Conservation (phyloP, 805 yeast genomes). For the Nematodospora valgi region DNA sequence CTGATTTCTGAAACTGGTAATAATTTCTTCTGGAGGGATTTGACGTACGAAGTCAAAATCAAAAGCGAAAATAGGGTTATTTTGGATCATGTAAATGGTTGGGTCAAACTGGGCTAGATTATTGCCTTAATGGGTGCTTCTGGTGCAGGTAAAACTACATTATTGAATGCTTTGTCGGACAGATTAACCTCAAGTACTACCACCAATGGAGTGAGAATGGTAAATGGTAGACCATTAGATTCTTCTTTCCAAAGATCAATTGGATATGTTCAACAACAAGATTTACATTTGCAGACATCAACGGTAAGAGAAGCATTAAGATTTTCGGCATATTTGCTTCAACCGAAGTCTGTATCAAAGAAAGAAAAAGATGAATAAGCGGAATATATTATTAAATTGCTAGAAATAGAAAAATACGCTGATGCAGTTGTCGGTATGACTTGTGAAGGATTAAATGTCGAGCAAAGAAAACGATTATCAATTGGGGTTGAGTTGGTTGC, state of each 20-base stretch:
- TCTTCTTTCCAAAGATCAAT: slow-evolving; percentile 69
- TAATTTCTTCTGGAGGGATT: slow-evolving; percentile 38
- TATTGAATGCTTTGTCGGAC: slow-evolving; percentile 66
- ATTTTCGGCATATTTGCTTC: slow-evolving; percentile 70
- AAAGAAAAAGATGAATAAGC: slow-evolving; percentile 64
- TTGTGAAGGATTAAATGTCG: slow-evolving; percentile 53
- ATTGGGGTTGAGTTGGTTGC: slow-evolving; percentile 37
- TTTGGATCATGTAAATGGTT: slow-evolving; percentile 45
- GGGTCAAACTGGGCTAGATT: slow-evolving; percentile 77
- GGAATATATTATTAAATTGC: slow-evolving; percentile 58
- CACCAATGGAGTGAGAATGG: slow-evolving; percentile 52
- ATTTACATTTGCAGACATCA: slow-evolving; percentile 61
- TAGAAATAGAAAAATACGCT: slow-evolving; percentile 66
- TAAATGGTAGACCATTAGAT: slow-evolving; percentile 62
- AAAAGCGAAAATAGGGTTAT: slow-evolving; percentile 35
- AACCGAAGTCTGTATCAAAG: slow-evolving; percentile 52
- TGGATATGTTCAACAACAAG: slow-evolving; percentile 80
- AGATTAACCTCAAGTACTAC: slow-evolving; percentile 71
- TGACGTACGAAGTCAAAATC: slow-evolving; percentile 32
- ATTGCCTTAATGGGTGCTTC: slow-evolving; percentile 83
- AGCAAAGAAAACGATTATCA: slow-evolving; percentile 31
- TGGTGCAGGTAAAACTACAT: slow-evolving; percentile 81
- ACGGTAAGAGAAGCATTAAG: slow-evolving; percentile 72
- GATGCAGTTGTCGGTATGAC: slow-evolving; percentile 75
- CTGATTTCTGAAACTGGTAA: slow-evolving; percentile 15